Conservation (phyloP, 805 yeast species). For the Phaffomyces antillensis region DNA sequence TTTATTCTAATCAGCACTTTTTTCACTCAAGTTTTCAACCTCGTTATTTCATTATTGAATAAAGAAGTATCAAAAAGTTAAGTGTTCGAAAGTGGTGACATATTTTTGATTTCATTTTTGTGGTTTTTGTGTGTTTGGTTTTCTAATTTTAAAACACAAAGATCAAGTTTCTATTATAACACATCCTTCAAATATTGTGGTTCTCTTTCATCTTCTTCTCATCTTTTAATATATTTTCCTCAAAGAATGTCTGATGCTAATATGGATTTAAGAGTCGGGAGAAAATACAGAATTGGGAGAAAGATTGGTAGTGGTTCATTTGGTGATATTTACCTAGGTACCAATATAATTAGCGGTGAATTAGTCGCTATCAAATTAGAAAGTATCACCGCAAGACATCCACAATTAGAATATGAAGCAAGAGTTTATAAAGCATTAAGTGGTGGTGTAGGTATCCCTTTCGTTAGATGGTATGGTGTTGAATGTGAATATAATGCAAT, state of each 20-base stretch:
- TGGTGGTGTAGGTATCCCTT: conserved; percentile 97
- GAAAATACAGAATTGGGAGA: conserved; percentile 88
- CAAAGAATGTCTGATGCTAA: conserved; percentile 5
- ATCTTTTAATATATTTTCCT: background rate
- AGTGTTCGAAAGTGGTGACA: too few relatives aligned
- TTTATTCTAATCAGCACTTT: too few relatives aligned
- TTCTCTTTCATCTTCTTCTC: background rate
- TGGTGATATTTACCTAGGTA: conserved; percentile 92
- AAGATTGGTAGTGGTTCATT: conserved; percentile 96
- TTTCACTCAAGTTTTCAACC: too few relatives aligned
- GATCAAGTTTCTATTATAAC: too few relatives aligned
- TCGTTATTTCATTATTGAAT: too few relatives aligned
- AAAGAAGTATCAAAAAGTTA: too few relatives aligned
- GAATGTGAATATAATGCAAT: conserved; percentile 95
- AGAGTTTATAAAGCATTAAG: conserved; percentile 89
- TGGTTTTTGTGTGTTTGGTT: too few relatives aligned
- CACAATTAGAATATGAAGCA: conserved; percentile 95
- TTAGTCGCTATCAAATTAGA: conserved; percentile 96
- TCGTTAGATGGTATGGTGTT: conserved; percentile 94
- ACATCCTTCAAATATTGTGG: background rate
- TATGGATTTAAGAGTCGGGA: conserved; percentile 83
- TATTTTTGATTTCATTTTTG: too few relatives aligned
- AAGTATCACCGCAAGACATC: conserved; percentile 85
- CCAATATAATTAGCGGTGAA: conserved; percentile 92
- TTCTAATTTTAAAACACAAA: too few relatives aligned